phyloP scores from a whole-genome alignment of 768 basidiomycete genomes.

The Russula vinacea region DNA sequence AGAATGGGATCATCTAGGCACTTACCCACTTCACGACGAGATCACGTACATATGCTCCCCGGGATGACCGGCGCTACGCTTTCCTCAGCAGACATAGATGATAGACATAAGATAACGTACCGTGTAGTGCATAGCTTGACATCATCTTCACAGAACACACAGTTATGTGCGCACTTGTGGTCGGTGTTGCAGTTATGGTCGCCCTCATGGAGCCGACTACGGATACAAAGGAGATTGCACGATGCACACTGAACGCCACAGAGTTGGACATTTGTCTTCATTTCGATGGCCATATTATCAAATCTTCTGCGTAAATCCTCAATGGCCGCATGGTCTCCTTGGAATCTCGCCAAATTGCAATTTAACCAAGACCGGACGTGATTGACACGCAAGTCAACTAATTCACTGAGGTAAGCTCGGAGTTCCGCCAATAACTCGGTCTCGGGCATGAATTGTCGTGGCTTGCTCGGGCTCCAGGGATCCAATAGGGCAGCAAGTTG shows the following conservation, averaged over 20 bases:
- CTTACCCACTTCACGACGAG: not conserved
- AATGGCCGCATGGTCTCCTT: conserved; percentile 44
- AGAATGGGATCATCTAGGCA: not conserved
- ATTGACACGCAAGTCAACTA: conserved; percentile 44
- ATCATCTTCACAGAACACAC: conserved; percentile 43
- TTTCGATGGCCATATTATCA: conserved; percentile 44
- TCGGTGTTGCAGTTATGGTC: conserved; percentile 50
- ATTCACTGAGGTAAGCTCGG: conserved; percentile 36
- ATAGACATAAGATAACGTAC: conserved; percentile 38
- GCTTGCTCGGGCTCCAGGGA: conserved; percentile 35
- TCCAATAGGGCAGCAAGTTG: conserved; percentile 32
- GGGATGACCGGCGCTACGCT: conserved; percentile 51
- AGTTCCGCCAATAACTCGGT: conserved; percentile 43
- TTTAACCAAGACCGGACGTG: conserved; percentile 54
- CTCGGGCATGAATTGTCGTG: conserved; percentile 42
- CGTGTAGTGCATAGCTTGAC: conserved; percentile 43
- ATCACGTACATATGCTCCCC: conserved; percentile 56
- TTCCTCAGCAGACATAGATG: not conserved
- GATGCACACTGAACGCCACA: conserved; percentile 47
- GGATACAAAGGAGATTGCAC: conserved; percentile 52
- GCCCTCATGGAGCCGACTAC: conserved; percentile 45
- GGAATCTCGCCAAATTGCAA: conserved; percentile 49
- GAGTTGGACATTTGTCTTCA: conserved; percentile 47
- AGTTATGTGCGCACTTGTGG: conserved; percentile 46
- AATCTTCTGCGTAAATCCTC: conserved; percentile 47